These are phyloP conservation scores for Coemansia sp. DNA, from an alignment of 192 early-diverging fungal species.

Conservation along the genomic window DNA sequence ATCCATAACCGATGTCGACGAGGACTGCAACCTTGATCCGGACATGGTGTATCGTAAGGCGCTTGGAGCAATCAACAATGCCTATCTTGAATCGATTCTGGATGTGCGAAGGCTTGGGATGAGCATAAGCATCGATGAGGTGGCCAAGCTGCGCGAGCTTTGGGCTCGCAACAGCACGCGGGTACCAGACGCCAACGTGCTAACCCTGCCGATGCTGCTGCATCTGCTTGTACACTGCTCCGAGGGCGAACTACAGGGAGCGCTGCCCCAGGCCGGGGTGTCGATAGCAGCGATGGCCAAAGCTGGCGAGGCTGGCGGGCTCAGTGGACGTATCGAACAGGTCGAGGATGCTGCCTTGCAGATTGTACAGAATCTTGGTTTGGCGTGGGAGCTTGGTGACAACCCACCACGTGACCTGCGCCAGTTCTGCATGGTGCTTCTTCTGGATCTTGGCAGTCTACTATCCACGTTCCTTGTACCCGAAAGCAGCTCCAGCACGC, in stretches of 20 bases:
- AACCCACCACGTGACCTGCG: conserved; percentile 52
- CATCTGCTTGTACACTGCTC: conserved; percentile 53
- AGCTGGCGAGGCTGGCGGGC: conserved; percentile 29
- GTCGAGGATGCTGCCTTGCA: conserved; percentile 54
- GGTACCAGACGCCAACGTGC: conserved; percentile 28
- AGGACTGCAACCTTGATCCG: conserved; percentile 54
- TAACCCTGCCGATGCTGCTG: conserved; percentile 54
- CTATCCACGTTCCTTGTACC: conserved; percentile 45
- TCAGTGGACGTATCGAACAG: conserved; percentile 47
- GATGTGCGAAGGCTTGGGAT: conserved; percentile 50
- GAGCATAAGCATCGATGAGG: conserved; percentile 51
- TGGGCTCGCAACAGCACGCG: conserved; percentile 40
- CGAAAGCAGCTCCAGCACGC: conserved; percentile 3
- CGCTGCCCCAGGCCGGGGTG: conserved; percentile 47
- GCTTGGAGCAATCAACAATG: conserved; percentile 42
- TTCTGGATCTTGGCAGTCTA: conserved; percentile 48
- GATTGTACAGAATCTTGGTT: conserved; percentile 53
- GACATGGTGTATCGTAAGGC: conserved; percentile 56
- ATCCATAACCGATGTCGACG: conserved; percentile 36
- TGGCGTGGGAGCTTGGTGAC: conserved; percentile 55
- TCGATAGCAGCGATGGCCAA: conserved; percentile 46
- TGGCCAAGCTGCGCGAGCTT: conserved; percentile 36
- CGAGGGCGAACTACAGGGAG: conserved; percentile 44
- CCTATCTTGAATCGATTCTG: conserved; percentile 48
- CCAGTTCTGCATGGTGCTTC: conserved; percentile 54